These are phyloP conservation scores for Przewalskia tangutica DNA, from an alignment of 257 asterid species.

Conservation along the genomic window DNA sequence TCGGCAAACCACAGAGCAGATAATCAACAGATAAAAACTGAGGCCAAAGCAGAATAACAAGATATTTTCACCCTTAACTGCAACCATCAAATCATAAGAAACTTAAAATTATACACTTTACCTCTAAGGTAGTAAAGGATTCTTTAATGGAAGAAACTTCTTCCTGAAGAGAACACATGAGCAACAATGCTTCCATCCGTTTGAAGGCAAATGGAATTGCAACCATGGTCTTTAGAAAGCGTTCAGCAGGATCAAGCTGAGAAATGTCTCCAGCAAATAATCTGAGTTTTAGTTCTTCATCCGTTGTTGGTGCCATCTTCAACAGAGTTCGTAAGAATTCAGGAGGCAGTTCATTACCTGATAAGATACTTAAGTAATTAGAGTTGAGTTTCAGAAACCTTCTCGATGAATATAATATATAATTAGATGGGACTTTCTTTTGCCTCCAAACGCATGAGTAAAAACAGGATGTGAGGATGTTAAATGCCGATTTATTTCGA, in stretches of 20 bases:
- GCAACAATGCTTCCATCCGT: slow-evolving; percentile 63
- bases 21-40: neutral
- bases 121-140: slow-evolving; percentile 74
- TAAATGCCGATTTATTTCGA: neutral
- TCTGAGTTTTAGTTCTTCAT: slow-evolving; percentile 82
- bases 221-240: slow-evolving; percentile 54
- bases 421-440: neutral
- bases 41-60: neutral
- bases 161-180: slow-evolving; percentile 62
- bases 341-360: slow-evolving; percentile 72
- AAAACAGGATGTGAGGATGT: neutral
- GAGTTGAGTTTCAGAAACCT: neutral
- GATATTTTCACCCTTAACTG: neutral
- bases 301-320: slow-evolving; percentile 72
- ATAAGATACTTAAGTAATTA: neutral
- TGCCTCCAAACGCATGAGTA: neutral
- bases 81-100: neutral
- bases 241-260: slow-evolving; percentile 79
- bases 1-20: neutral
- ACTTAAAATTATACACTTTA: slow-evolving; percentile 15
- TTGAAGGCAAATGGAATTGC: slow-evolving; percentile 80
- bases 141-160: slow-evolving; percentile 56
- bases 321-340: slow-evolving; percentile 57
- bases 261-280: slow-evolving; percentile 56
- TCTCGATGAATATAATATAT: neutral